These are phyloP conservation scores for Mucor indicus DNA, from an alignment of 371 early-diverging fungal genomes.

Conservation along the genomic window DNA sequence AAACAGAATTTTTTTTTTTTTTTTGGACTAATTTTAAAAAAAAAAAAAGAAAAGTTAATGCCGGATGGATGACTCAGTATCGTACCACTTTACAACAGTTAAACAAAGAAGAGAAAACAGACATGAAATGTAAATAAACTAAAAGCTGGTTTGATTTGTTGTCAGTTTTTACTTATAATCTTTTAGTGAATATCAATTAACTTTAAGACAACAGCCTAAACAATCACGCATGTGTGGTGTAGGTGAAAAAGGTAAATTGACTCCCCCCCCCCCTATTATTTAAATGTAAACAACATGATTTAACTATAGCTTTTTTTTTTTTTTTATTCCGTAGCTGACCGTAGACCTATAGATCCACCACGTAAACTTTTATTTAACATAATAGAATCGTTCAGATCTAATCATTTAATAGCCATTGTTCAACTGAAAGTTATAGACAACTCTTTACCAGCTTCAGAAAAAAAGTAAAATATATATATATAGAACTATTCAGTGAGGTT, in stretches of 20 bases:
- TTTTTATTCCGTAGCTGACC: constrained; percentile 62
- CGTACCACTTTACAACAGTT: constrained; percentile 59
- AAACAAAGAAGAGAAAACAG: constrained; percentile 56
- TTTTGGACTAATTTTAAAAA: too few relatives aligned
- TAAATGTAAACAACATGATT: too few relatives aligned
- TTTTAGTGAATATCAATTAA: constrained; percentile 64
- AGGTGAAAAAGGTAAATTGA: constrained; percentile 79
- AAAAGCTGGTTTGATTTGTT: neutral
- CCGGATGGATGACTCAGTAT: constrained; percentile 49
- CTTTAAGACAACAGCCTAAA: constrained; percentile 88
- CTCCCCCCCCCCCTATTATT: too few relatives aligned
- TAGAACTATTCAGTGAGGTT: neutral
- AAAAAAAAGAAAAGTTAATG: too few relatives aligned
- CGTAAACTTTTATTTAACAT: constrained; percentile 33
- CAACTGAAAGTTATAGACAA: constrained; percentile 69
- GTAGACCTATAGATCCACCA: constrained; percentile 93
- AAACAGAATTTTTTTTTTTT: too few relatives aligned
- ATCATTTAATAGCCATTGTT: constrained; percentile 61
- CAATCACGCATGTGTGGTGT: constrained; percentile 92
- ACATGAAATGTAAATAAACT: constrained; percentile 44
- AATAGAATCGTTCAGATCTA: neutral
- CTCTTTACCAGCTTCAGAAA: constrained; percentile 26
- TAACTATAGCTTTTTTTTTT: neutral
- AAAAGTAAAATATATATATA: constrained; percentile 21
- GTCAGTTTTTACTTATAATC: neutral